These are phyloP conservation scores for Pythium brassicae DNA, from an alignment of 352 stramenopile species.

Conservation along the genomic window DNA sequence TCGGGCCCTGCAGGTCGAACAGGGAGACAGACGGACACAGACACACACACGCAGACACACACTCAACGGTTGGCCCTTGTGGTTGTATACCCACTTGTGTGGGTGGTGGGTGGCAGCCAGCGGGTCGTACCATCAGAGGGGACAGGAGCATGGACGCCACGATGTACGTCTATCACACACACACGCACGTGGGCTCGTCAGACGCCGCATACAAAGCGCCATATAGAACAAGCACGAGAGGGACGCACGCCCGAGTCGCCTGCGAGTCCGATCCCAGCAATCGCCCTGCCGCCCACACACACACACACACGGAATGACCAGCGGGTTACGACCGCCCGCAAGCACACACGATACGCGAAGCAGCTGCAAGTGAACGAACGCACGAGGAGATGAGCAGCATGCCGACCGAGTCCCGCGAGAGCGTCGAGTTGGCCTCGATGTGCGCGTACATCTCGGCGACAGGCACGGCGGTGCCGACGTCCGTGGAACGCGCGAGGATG, in stretches of 20 bases:
- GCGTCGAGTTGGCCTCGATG: constrained; percentile 78
- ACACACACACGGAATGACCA: not conserved
- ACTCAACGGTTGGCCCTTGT: too few species aligned
- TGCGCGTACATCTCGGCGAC: constrained; percentile 87
- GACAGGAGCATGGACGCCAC: constrained; percentile 87
- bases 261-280: constrained; percentile 75
- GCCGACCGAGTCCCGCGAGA: constrained; percentile 76
- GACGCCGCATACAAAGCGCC: not conserved
- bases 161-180: constrained; percentile 56
- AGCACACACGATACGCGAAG: not conserved
- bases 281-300: constrained; percentile 32
- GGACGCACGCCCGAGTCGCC: constrained; percentile 55
- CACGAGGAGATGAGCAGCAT: constrained; percentile 88
- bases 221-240: not conserved
- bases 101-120: not conserved
- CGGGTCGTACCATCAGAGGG: constrained; percentile 65
- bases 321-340: not conserved
- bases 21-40: not conserved
- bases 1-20: constrained; percentile 42
- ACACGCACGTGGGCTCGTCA: not conserved
- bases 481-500: constrained; percentile 73
- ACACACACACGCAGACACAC: too few species aligned
- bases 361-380: not conserved
- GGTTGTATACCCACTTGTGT: too few species aligned
- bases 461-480: constrained; percentile 75